A percentile compares a stretch with the other conserved stretches of the same genome.
Evolutionary conservation across 2,329 filamentous ascomycete genomes (phyloP).

Genomic region (Aureobasidium sp.): DNA sequence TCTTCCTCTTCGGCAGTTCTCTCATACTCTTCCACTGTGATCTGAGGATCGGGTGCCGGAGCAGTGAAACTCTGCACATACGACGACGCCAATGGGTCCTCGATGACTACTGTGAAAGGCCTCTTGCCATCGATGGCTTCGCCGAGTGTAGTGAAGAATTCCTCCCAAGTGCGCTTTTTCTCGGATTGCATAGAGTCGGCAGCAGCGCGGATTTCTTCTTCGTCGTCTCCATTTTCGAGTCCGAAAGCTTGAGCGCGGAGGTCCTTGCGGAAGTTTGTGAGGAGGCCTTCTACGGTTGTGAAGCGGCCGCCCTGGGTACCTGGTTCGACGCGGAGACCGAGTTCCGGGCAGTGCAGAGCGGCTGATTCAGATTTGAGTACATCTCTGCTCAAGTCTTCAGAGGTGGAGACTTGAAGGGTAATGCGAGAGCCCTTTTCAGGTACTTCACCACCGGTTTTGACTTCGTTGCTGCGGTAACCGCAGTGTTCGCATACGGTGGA

Average conservation of each 20-base stretch:
- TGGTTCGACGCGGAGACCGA: slow-evolving; percentile 88
- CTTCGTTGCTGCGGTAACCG: slow-evolving; percentile 92
- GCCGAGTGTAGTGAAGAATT: slow-evolving; percentile 82
- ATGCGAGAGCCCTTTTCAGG: slow-evolving; percentile 89
- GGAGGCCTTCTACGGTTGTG: slow-evolving; percentile 94
- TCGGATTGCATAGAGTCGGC: slow-evolving; percentile 79
- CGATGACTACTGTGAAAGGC: slow-evolving; percentile 84
- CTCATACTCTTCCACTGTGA: slow-evolving; percentile 84
- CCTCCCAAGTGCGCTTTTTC: slow-evolving; percentile 77
- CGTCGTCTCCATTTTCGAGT: slow-evolving; percentile 59
- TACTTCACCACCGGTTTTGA: slow-evolving; percentile 96
- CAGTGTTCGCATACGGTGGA: slow-evolving; percentile 92
- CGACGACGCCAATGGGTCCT: slow-evolving; percentile 91
- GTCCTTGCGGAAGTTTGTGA: slow-evolving; percentile 94
- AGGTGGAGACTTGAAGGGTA: slow-evolving; percentile 73
- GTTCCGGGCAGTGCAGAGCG: slow-evolving; percentile 85
- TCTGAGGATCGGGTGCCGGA: slow-evolving; percentile 85
- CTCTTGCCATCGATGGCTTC: slow-evolving; percentile 82
- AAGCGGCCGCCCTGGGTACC: slow-evolving; percentile 97
- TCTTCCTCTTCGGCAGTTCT: slow-evolving; percentile 95
- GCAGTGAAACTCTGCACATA: slow-evolving; percentile 91
- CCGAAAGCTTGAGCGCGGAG: slow-evolving; percentile 91
- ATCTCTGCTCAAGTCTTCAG: slow-evolving; percentile 85
- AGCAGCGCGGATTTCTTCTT: slow-evolving; percentile 47
- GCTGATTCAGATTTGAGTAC: slow-evolving; percentile 98